Base-by-base conservation (phyloP, 2,329 filamentous ascomycete species). In the Diaporthe amygdali region DNA sequence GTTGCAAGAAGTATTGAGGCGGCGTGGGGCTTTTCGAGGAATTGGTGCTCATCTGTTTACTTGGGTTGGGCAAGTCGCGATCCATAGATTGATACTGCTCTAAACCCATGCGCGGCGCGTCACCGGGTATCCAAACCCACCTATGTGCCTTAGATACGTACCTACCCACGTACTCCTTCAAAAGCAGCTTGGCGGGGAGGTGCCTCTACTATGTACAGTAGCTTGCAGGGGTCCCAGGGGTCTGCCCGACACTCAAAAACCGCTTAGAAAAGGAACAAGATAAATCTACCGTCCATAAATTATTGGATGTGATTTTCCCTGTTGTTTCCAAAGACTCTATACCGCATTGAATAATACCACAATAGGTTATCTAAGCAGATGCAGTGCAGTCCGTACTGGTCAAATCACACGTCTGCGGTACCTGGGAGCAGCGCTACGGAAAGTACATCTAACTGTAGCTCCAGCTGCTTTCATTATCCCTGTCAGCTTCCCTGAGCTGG, bases 41-140 rank as follows among this genome's bases (percentile, higher is more conserved):
- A 17, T 32, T 59, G 66, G 41, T 9, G 39, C 46, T 22, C 46
- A 12, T 41, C 44, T 72, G 59, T 72, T 67, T 69, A 70, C 56
- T 66, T 41, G 15, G 54, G 49, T 55, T n/a, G 47, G 47, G 7
- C 27, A 59, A 56, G 54, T 68, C 46, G 64, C 69, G 69, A 59
- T 46, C 59, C 41, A 49, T 47, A 37, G 9, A 64, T 37, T 25
- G n/a, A 20, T 25, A n/a, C 20, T 49, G 59, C 41, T 46, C 54
- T 32, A 47, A 69, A 39, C 55, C 55, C 7, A 10, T 22, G 27
- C 41, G 34, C 12, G 27, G 68, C 71, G 71, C 68, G 71, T 72
- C 70, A 66, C 70, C 47, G 46, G 49, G 52, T 37, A 25, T 49
- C 8, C n/a, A 47, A n/a, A 44, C 10, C 56, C 56, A 32, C 56